Evolutionary conservation across 208 protist species (phyloP).

Genomic region (Herpetomonas muscarum): DNA sequence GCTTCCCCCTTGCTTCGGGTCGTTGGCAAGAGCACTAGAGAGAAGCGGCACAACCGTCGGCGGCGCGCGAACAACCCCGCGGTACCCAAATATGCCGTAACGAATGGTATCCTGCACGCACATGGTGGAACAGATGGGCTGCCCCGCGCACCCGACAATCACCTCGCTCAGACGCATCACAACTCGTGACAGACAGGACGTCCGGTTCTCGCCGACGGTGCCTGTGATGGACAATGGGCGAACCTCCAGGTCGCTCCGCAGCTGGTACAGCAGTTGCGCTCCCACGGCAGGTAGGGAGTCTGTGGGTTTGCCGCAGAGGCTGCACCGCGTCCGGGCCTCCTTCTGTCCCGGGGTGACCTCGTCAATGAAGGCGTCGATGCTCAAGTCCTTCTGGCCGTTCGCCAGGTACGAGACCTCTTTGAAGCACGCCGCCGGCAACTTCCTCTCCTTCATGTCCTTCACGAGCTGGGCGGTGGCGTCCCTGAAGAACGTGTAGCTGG

Average conservation of each 20-base stretch:
- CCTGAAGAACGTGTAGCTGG: constrained; percentile 19
- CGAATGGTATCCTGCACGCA: constrained; percentile 66
- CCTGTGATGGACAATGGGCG: not conserved
- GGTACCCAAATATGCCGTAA: constrained; percentile 68
- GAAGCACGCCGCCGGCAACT: not conserved
- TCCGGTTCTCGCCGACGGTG: constrained; percentile 3
- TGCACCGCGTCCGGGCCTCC: constrained; percentile 22
- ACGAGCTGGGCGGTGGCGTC: constrained; percentile 15
- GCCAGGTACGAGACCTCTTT: too few relatives aligned
- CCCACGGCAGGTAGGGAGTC: constrained; percentile 33
- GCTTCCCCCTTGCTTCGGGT: too few relatives aligned
- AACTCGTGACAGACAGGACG: constrained; percentile 11
- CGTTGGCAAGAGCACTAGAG: constrained; percentile 9
- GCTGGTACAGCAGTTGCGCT: constrained; percentile 36
- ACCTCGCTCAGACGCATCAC: constrained; percentile 44
- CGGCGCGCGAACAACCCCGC: constrained; percentile 45
- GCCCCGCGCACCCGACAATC: constrained; percentile 26
- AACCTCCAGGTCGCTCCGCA: constrained; percentile 41
- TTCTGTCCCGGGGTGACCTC: constrained; percentile 5
- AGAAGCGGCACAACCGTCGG: constrained; percentile 28
- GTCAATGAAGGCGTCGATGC: constrained; percentile 24
- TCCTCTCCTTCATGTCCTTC: constrained; percentile 10
- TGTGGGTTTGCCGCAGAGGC: constrained; percentile 37
- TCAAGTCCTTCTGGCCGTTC: not conserved
- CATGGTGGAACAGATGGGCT: constrained; percentile 47